Percentiles rank a stretch among this genome's conserved stretches.
Evolutionary conservation across 257 asterid genomes (phyloP).

Genomic region (Penstemon barbatus): DNA sequence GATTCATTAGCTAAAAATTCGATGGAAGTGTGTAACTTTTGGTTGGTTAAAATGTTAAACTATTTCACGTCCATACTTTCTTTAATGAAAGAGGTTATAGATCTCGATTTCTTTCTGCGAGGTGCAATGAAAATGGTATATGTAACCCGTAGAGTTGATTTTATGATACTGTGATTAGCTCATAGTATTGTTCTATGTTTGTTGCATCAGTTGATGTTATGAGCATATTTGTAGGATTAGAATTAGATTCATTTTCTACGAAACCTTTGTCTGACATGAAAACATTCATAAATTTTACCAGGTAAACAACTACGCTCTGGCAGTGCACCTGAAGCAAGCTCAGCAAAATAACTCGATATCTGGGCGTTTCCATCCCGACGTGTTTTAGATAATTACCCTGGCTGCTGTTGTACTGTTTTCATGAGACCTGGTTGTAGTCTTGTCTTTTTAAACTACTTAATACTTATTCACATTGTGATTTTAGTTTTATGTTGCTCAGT

Average conservation of each 20-base stretch:
- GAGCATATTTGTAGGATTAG: not conserved
- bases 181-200: not conserved
- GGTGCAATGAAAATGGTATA: no score
- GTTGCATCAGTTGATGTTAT: not conserved
- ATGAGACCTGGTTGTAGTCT: no score
- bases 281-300: constrained; percentile 18
- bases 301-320: constrained; percentile 72
- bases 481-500: no score
- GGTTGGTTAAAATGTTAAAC: constrained; percentile 10
- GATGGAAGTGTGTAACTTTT: constrained; percentile 17
- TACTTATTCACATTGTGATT: no score
- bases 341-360: constrained; percentile 71
- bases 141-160: constrained; percentile 1
- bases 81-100: not conserved
- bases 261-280: not conserved
- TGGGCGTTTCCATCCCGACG: constrained; percentile 82
- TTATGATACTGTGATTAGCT: not conserved
- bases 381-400: constrained; percentile 45
- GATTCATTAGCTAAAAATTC: constrained; percentile 18
- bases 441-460: no score
- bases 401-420: no score
- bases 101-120: no score
- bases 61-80: not conserved
- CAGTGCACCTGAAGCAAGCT: constrained; percentile 91
- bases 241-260: not conserved